A percentile compares a stretch with the other conserved stretches of the same genome.
These are phyloP conservation scores for Rhynchospora pubera DNA, from an alignment of 176 grass and related monocot genomes.

Conservation along the genomic window DNA sequence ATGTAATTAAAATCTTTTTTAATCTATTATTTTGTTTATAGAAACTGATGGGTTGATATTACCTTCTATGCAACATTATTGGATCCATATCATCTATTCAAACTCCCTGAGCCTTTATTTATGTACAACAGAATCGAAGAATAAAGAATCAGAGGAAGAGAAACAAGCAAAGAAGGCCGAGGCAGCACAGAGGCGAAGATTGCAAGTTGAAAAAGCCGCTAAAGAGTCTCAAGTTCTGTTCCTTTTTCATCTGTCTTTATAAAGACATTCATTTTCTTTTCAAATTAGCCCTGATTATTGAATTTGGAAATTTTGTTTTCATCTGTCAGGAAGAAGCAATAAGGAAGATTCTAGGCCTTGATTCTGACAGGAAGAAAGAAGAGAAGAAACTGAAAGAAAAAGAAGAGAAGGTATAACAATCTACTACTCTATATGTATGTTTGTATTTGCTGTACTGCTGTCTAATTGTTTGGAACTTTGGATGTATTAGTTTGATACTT, in stretches of 20 bases:
- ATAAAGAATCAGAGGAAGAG: constrained; percentile 69
- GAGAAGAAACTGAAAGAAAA: constrained; percentile 88
- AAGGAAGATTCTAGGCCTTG: constrained; percentile 90
- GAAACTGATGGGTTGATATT: background rate
- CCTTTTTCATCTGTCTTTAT: constrained; percentile 5
- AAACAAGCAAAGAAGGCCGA: constrained; percentile 77
- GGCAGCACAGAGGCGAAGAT: constrained; percentile 84
- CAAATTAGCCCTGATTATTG: background rate
- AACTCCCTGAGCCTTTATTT: background rate
- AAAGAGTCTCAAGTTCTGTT: constrained; percentile 66
- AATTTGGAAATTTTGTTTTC: background rate
- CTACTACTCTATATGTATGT: background rate
- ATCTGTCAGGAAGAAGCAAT: constrained; percentile 68
- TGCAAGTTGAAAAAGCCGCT: constrained; percentile 94
- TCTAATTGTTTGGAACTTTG: constrained; percentile 18
- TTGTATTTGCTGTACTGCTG: background rate
- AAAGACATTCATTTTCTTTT: background rate
- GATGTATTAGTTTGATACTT: background rate
- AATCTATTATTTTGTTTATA: background rate
- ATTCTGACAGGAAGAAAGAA: constrained; percentile 93
- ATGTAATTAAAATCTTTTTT: background rate
- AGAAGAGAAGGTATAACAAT: constrained; percentile 53
- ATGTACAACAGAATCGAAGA: constrained; percentile 53
- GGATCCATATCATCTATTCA: background rate
- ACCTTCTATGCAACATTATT: background rate